A percentile compares a stretch with the other conserved stretches of the same genome.
phyloP scores from a whole-genome alignment of 75 land plant genomes.

The Sequoia sempervirens region DNA sequence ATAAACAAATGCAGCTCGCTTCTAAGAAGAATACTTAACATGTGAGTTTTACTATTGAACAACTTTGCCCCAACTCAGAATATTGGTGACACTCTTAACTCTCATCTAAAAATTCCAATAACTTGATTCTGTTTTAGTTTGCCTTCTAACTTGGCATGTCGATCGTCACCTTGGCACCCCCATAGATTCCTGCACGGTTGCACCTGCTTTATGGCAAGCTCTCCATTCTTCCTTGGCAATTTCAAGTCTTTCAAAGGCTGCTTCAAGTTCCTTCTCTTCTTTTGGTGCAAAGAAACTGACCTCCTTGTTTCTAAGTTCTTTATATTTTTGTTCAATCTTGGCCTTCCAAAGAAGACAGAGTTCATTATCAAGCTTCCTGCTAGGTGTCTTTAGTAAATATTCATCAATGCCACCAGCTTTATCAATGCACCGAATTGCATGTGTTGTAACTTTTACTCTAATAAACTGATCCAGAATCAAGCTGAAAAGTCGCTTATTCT shows the following conservation, averaged over 20 bases:
- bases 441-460: constrained; percentile 75
- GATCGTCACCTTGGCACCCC: neutral
- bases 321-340: constrained; percentile 55
- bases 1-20: neutral
- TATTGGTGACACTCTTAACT: neutral
- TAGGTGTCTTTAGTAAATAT: constrained; percentile 80
- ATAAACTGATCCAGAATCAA: constrained; percentile 68
- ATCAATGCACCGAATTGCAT: constrained; percentile 91
- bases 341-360: constrained; percentile 57
- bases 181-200: neutral
- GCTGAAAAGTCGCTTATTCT: constrained; percentile 88
- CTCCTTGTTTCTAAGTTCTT: constrained; percentile 39
- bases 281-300: constrained; percentile 44
- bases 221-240: constrained; percentile 19
- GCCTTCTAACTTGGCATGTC: neutral
- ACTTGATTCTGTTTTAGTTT: neutral
- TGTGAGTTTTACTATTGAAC: neutral
- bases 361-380: constrained; percentile 59
- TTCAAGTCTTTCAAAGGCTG: constrained; percentile 30
- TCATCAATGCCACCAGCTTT: constrained; percentile 97
- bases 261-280: constrained; percentile 46
- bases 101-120: neutral
- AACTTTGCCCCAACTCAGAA: neutral
- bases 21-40: neutral
- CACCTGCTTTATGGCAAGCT: neutral